These are phyloP conservation scores for Chlorella sorokiniana DNA, from an alignment of 139 green algal species.

Conservation along the genomic window DNA sequence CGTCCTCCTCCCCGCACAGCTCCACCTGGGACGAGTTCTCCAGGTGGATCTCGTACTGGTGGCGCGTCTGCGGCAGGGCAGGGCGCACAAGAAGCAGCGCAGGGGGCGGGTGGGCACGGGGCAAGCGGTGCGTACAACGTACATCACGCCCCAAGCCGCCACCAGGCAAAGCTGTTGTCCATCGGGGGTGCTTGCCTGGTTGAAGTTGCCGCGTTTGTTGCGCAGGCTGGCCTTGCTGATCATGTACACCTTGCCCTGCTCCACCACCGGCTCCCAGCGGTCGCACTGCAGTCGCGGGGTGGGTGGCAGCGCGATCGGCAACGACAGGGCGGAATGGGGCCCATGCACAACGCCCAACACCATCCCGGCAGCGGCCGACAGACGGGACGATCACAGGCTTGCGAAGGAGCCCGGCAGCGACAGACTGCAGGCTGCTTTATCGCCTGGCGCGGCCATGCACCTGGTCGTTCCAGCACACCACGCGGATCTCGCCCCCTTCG, in stretches of 20 bases:
- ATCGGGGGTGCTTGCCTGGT: constrained; percentile 20
- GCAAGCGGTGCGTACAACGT: neutral
- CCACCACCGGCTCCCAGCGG: constrained; percentile 41
- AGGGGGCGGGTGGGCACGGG: neutral
- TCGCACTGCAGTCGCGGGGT: constrained; percentile 42
- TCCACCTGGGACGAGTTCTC: constrained; percentile 66
- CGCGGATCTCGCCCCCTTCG: constrained; percentile 61
- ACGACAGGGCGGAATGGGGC: too few relatives aligned
- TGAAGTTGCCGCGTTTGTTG: constrained; percentile 51
- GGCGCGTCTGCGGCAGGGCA: constrained; percentile 43
- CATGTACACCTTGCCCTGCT: constrained; percentile 79
- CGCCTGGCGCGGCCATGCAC: neutral
- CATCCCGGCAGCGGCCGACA: too few relatives aligned
- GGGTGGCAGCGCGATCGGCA: too few relatives aligned
- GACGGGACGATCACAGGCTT: too few relatives aligned
- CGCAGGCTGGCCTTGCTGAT: constrained; percentile 83
- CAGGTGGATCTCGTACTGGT: constrained; percentile 93
- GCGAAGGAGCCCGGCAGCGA: too few relatives aligned
- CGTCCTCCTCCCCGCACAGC: constrained; percentile 55
- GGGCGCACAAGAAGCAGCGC: neutral
- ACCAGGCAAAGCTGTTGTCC: neutral
- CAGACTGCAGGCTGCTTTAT: neutral
- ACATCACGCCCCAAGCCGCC: too few relatives aligned
- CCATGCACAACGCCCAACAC: too few relatives aligned
- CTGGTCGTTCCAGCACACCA: constrained; percentile 57